phyloP scores from a whole-genome alignment of 1,284 basidiomycete species.

The Apiotrichum gamsii region DNA sequence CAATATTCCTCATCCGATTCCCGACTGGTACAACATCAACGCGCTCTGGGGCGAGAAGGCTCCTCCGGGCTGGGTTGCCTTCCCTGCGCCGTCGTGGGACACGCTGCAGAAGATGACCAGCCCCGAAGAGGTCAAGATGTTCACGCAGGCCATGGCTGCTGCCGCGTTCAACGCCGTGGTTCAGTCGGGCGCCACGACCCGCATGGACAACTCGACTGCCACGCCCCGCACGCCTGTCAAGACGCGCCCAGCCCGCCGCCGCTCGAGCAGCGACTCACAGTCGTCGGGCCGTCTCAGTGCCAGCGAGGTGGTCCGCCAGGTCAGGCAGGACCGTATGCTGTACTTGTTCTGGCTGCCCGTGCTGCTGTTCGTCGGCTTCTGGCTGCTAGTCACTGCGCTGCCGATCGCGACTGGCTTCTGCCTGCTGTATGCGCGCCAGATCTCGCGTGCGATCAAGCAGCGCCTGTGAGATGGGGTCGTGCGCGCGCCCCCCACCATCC shows the following conservation, averaged over 20 bases:
- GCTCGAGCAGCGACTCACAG: constrained; percentile 12
- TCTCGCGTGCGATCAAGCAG: constrained; percentile 40
- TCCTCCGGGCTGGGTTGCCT: constrained; percentile 33
- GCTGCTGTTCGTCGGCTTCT: constrained; percentile 50
- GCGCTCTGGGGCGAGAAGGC: constrained; percentile 10
- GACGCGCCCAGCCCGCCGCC: constrained; percentile 8
- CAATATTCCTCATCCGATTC: constrained; percentile 32
- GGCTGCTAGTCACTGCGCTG: constrained; percentile 41
- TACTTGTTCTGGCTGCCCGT: constrained; percentile 91
- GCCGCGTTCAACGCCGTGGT: constrained; percentile 42
- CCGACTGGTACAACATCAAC: constrained; percentile 34
- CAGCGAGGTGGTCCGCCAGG: constrained; percentile 28
- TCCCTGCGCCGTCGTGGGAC: constrained; percentile 43
- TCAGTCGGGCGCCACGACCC: constrained; percentile 33
- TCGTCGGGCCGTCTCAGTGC: constrained; percentile 10
- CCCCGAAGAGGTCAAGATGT: constrained; percentile 42
- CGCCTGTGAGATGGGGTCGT: constrained; percentile 10
- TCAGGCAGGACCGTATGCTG: constrained; percentile 77
- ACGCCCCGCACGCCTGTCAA: constrained; percentile 7
- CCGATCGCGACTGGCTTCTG: constrained; percentile 42
- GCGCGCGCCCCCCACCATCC: no score
- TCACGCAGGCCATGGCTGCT: constrained; percentile 43
- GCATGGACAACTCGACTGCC: constrained; percentile 5
- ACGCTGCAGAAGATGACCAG: constrained; percentile 36
- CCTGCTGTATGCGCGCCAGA: constrained; percentile 39